Conservation (phyloP, 306 rosid species). For the Begonia loranthoides region DNA sequence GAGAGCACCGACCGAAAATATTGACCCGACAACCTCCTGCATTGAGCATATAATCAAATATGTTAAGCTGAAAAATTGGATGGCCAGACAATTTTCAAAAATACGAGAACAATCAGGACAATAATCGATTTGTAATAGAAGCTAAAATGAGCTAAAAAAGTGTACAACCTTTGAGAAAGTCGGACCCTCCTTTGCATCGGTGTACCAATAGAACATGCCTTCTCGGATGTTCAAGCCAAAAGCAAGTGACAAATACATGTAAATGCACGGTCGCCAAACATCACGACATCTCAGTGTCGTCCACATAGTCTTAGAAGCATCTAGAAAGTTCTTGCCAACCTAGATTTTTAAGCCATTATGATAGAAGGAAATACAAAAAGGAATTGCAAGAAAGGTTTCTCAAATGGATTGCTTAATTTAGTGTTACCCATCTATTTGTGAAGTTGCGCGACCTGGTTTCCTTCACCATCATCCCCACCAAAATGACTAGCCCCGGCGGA, state of each 20-base stretch:
- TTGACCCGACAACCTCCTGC: constrained; percentile 71
- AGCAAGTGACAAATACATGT: constrained; percentile 68
- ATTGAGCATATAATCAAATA: not conserved
- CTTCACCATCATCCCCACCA: constrained; percentile 40
- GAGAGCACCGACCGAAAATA: constrained; percentile 52
- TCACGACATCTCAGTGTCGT: constrained; percentile 47
- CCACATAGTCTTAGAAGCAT: constrained; percentile 65
- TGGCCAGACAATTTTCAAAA: no score
- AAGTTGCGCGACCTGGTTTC: constrained; percentile 43
- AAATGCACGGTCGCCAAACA: constrained; percentile 75
- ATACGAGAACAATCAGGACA: no score
- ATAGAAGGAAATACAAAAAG: not conserved
- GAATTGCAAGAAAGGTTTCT: not conserved
- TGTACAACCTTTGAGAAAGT: constrained; percentile 53
- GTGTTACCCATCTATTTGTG: constrained; percentile 41
- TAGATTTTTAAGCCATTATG: not conserved
- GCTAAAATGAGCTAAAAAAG: no score
- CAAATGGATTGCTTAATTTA: not conserved
- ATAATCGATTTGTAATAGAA: no score
- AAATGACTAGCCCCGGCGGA: constrained; percentile 52
- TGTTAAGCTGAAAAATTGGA: not conserved
- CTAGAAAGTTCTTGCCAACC: constrained; percentile 53
- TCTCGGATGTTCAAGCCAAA: constrained; percentile 64
- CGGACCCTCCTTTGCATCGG: constrained; percentile 65
- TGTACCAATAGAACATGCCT: constrained; percentile 89